Evolutionary conservation across 2,329 filamentous ascomycete species (phyloP).

Genomic region (Penicillium sp.): DNA sequence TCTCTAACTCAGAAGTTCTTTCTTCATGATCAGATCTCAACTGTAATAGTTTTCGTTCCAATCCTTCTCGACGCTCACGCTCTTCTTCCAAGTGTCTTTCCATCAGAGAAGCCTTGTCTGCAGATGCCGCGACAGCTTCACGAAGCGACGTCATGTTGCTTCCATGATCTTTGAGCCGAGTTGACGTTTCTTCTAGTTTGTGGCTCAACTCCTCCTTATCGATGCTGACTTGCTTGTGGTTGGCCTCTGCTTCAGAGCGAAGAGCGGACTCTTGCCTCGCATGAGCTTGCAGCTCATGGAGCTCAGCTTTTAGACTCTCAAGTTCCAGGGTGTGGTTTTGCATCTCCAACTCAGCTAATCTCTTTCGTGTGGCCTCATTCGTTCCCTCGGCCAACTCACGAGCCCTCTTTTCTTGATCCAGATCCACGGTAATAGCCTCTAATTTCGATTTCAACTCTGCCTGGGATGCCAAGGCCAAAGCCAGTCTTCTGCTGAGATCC

Average conservation of each 20-base stretch:
- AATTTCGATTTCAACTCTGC: conserved; percentile 75
- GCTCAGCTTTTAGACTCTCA: conserved; percentile 77
- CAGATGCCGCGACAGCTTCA: conserved; percentile 72
- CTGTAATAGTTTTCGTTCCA: conserved; percentile 71
- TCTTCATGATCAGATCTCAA: conserved; percentile 81
- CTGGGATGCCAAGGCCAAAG: conserved; percentile 72
- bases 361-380: conserved; percentile 72
- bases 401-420: conserved; percentile 76
- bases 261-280: conserved; percentile 77
- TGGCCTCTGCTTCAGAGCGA: conserved; percentile 70
- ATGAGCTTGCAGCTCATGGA: conserved; percentile 74
- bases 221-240: conserved; percentile 71
- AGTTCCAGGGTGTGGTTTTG: conserved; percentile 81
- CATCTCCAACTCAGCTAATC: conserved; percentile 76
- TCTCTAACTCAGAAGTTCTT: conserved; percentile 71
- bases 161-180: conserved; percentile 65
- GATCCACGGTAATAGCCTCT: conserved; percentile 64
- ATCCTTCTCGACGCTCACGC: conserved; percentile 65
- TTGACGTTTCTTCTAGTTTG: conserved; percentile 64
- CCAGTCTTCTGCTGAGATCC: conserved; percentile 78
- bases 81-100: conserved; percentile 79
- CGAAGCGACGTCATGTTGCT: conserved; percentile 71
- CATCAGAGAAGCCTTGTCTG: conserved; percentile 69
- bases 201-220: conserved; percentile 75
- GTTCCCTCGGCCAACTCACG: conserved; percentile 87